Percentiles rank a stretch among this genome's conserved stretches.
These are phyloP conservation scores for Ganoderma resinaceum DNA, from an alignment of 1,284 basidiomycete genomes.

Conservation along the genomic window DNA sequence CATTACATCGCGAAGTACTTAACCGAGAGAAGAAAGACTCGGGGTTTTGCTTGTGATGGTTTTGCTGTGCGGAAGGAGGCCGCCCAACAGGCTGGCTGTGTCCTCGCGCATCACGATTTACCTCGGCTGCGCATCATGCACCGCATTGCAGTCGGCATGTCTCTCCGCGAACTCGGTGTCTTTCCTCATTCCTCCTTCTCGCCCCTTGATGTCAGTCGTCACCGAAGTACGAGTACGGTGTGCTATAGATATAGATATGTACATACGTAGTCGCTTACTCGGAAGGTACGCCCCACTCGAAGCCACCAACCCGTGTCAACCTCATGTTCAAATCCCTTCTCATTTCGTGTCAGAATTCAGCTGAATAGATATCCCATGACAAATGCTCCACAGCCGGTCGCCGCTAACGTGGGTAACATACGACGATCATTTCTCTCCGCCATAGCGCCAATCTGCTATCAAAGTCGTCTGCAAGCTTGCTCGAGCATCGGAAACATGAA, in stretches of 20 bases:
- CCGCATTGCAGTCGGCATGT: background rate
- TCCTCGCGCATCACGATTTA: background rate
- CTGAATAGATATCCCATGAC: background rate
- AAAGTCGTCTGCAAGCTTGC: background rate
- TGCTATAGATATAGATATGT: no score
- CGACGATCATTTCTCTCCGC: background rate
- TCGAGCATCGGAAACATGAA: background rate
- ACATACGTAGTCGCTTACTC: no score
- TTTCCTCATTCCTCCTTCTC: background rate
- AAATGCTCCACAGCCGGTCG: background rate
- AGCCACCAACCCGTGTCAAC: background rate
- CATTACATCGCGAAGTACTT: background rate
- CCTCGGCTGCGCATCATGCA: background rate
- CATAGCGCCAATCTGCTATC: background rate
- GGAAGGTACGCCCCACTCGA: background rate
- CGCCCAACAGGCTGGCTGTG: background rate
- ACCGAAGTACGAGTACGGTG: no score
- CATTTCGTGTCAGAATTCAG: background rate
- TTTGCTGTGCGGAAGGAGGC: no score
- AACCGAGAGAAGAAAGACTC: no score
- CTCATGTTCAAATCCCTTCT: background rate
- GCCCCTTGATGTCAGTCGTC: background rate
- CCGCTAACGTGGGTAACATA: background rate
- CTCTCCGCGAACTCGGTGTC: background rate
- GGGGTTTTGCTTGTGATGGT: no score